Percentiles rank a stretch among this genome's conserved stretches.
Evolutionary conservation across 352 stramenopile genomes (phyloP).

Genomic region (Phytophthora hibernalis): DNA sequence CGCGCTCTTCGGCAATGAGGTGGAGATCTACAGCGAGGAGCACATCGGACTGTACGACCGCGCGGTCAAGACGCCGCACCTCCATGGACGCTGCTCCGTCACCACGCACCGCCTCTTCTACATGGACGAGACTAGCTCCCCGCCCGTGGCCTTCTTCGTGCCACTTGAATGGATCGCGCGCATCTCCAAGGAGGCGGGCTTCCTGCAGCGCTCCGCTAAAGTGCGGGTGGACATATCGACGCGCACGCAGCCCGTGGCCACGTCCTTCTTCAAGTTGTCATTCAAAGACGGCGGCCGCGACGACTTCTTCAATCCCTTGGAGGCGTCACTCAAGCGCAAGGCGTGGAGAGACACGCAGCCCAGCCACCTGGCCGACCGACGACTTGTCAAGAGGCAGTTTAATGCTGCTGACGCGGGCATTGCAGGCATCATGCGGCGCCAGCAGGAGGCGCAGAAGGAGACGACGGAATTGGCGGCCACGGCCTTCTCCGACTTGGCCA

Average conservation of each 20-base stretch:
- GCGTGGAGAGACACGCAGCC: conserved; percentile 84
- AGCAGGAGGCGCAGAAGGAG: conserved; percentile 83
- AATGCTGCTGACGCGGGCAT: conserved; percentile 82
- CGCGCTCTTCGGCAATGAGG: conserved; percentile 77
- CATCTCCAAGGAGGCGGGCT: conserved; percentile 82
- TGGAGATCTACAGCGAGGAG: conserved; percentile 91
- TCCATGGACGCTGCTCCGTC: conserved; percentile 75
- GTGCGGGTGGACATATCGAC: conserved; percentile 76
- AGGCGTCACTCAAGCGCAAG: conserved; percentile 66
- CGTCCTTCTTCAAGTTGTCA: conserved; percentile 84
- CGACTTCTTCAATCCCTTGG: conserved; percentile 83
- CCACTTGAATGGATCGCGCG: conserved; percentile 76
- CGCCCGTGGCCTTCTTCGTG: conserved; percentile 69
- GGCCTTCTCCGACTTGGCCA: conserved; percentile 92
- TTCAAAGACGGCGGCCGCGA: conserved; percentile 88
- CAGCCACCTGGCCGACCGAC: conserved; percentile 74
- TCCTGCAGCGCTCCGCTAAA: conserved; percentile 86
- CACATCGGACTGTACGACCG: conserved; percentile 87
- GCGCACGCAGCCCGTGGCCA: conserved; percentile 42
- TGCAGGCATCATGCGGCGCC: conserved; percentile 79
- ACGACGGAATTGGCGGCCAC: conserved; percentile 78
- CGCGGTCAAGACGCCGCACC: conserved; percentile 76
- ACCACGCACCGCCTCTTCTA: conserved; percentile 89
- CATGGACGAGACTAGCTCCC: conserved; percentile 63
- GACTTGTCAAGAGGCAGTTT: conserved; percentile 83